phyloP scores from a whole-genome alignment of 139 green algal genomes.

The Chlamydomonas urium region DNA sequence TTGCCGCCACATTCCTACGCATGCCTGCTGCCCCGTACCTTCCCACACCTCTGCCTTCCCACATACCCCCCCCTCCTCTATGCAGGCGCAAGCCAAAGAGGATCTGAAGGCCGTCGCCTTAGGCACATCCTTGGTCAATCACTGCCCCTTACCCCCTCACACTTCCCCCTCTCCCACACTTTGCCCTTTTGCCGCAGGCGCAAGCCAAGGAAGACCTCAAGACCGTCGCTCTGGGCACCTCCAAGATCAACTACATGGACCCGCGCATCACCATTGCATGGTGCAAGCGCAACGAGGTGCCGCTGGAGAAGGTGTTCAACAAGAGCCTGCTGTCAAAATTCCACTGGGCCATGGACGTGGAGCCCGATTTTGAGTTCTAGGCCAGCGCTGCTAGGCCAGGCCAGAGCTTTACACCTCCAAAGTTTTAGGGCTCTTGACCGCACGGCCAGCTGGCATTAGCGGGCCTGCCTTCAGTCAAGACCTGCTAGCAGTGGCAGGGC shows the following conservation, averaged over 20 bases:
- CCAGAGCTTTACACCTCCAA: too few species aligned
- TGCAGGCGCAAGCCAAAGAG: slow-evolving; percentile 66
- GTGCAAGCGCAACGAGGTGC: slow-evolving; percentile 89
- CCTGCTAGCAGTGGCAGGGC: too few species aligned
- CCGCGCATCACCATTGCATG: slow-evolving; percentile 97
- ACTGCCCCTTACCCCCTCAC: too few species aligned
- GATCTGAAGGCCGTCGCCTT: slow-evolving; percentile 96
- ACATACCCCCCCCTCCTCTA: too few species aligned
- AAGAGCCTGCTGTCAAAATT: slow-evolving; percentile 95
- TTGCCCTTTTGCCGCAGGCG: too few species aligned
- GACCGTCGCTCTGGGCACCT: slow-evolving; percentile 94
- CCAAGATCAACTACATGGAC: slow-evolving; percentile 98
- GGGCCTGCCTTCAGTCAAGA: too few species aligned
- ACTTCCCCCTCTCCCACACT: too few species aligned
- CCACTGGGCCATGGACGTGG: slow-evolving; percentile 89
- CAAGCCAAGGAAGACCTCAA: slow-evolving; percentile 87
- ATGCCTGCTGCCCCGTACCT: too few species aligned
- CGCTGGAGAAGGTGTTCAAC: slow-evolving; percentile 98
- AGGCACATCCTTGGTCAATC: slow-evolving; percentile 95
- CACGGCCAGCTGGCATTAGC: too few species aligned
- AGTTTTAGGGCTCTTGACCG: too few species aligned
- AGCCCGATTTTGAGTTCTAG: slow-evolving; percentile 31
- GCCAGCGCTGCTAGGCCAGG: too few species aligned
- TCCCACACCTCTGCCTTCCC: too few species aligned
- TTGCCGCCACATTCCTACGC: neutral